phyloP scores from a whole-genome alignment of 1,139 yeast genomes.

The Wickerhamiella infanticola region DNA sequence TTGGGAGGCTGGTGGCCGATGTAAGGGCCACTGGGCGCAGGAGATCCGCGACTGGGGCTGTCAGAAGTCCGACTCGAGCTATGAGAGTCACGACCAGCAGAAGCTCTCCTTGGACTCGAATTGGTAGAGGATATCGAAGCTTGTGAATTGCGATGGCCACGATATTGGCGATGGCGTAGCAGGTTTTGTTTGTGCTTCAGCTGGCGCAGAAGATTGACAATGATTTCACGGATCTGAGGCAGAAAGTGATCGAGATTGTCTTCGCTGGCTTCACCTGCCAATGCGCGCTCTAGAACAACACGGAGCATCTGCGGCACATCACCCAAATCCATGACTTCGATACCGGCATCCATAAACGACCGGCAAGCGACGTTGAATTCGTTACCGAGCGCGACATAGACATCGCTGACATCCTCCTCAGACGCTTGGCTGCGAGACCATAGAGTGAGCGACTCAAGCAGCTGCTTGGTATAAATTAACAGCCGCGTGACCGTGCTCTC shows the following conservation, averaged over 20 bases:
- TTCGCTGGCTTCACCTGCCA: conserved; percentile 76
- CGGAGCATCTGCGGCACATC: conserved; percentile 66
- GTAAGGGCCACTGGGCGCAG: neutral
- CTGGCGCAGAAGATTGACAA: conserved; percentile 65
- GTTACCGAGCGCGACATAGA: conserved; percentile 84
- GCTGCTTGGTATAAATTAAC: conserved; percentile 70
- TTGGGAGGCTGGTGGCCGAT: neutral
- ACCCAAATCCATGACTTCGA: conserved; percentile 48
- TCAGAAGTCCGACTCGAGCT: neutral
- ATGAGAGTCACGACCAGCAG: neutral
- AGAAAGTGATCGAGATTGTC: conserved; percentile 64
- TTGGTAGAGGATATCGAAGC: neutral
- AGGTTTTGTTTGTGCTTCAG: conserved; percentile 56
- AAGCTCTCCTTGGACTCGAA: neutral
- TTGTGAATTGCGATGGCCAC: neutral
- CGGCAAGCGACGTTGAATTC: conserved; percentile 80
- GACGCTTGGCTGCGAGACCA: conserved; percentile 78
- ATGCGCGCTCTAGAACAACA: conserved; percentile 67
- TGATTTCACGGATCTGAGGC: conserved; percentile 76
- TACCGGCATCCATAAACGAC: conserved; percentile 52
- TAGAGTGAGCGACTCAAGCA: conserved; percentile 68
- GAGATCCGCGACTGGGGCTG: neutral
- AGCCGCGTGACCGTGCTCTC: conserved; percentile 74
- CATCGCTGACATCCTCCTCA: conserved; percentile 77
- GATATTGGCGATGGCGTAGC: conserved; percentile 4